phyloP scores from a whole-genome alignment of 306 rosid species.

The Nissolia schottii region DNA sequence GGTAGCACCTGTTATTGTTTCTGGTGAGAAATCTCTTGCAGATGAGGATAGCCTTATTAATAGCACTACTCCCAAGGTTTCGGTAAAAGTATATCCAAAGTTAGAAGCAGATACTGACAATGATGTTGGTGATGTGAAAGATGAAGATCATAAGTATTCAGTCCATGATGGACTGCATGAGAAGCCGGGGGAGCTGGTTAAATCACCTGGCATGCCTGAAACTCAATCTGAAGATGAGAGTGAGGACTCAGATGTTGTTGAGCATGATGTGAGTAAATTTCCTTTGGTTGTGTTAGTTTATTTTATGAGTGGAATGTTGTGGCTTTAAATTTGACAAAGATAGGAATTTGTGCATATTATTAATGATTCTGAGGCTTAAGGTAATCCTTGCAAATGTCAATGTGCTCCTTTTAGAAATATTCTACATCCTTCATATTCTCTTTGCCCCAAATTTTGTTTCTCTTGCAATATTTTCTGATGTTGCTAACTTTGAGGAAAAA shows the following conservation, averaged over 20 bases:
- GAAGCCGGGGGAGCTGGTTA: conserved; percentile 40
- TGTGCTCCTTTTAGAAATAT: conserved; percentile 4
- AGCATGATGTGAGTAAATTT: conserved; percentile 71
- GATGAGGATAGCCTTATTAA: conserved; percentile 19
- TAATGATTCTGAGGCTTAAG: background rate
- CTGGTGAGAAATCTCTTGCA: conserved; percentile 35
- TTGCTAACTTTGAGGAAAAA: background rate
- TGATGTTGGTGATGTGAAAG: conserved; percentile 30
- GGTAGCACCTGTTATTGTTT: conserved; percentile 24
- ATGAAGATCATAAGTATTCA: conserved; percentile 37
- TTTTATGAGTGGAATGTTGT: background rate
- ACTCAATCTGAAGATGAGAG: conserved; percentile 53
- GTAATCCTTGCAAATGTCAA: background rate
- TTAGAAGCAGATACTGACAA: conserved; percentile 41
- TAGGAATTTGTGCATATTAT: background rate
- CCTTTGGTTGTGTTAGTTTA: background rate
- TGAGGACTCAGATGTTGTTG: conserved; percentile 67
- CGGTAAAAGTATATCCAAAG: conserved; percentile 32
- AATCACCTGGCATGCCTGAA: conserved; percentile 28
- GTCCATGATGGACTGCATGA: conserved; percentile 38
- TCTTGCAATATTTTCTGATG: conserved; percentile 3
- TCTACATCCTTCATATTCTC: background rate
- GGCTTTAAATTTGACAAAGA: conserved; percentile 2
- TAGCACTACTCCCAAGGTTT: conserved; percentile 23
- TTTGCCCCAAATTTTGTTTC: background rate